phyloP scores from a whole-genome alignment of 768 basidiomycete genomes.

The Boletus vermiculosoides region DNA sequence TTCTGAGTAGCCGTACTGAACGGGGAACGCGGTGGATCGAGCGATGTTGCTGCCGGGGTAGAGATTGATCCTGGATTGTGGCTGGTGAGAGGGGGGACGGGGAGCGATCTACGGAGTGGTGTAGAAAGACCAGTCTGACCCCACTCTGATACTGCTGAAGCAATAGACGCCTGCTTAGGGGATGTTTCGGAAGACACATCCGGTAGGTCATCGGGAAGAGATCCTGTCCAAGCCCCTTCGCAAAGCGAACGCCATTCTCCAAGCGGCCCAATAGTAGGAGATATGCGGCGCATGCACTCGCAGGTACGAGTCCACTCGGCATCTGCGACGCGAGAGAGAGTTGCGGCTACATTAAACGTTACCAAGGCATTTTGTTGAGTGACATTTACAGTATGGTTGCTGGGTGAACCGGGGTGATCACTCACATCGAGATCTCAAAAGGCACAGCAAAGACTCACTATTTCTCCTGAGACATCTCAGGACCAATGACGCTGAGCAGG shows the following conservation, averaged over 20 bases:
- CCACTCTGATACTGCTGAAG: constrained; percentile 29
- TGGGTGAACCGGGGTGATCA: constrained; percentile 25
- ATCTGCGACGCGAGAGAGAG: constrained; percentile 70
- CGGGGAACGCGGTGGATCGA: constrained; percentile 28
- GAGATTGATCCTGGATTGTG: constrained; percentile 14
- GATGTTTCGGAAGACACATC: constrained; percentile 12
- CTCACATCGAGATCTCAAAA: background rate
- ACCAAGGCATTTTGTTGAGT: constrained; percentile 59
- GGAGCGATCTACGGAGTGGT: constrained; percentile 21
- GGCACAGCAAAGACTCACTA: constrained; percentile 46
- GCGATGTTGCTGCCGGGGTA: background rate
- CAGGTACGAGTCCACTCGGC: constrained; percentile 73
- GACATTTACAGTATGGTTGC: constrained; percentile 64
- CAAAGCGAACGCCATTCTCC: constrained; percentile 73
- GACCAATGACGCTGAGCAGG: constrained; percentile 66
- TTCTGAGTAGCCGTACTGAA: constrained; percentile 17
- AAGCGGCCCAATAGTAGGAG: constrained; percentile 65
- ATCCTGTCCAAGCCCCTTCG: constrained; percentile 70
- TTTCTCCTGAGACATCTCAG: constrained; percentile 79
- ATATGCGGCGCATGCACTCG: constrained; percentile 66
- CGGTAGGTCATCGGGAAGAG: constrained; percentile 32
- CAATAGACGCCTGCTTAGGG: background rate
- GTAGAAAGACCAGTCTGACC: constrained; percentile 24
- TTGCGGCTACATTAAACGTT: constrained; percentile 61
- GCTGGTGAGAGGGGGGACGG: constrained; percentile 17